Conservation (phyloP, 2,329 filamentous ascomycete genomes). For the Beauveria scarabaeidicola region DNA sequence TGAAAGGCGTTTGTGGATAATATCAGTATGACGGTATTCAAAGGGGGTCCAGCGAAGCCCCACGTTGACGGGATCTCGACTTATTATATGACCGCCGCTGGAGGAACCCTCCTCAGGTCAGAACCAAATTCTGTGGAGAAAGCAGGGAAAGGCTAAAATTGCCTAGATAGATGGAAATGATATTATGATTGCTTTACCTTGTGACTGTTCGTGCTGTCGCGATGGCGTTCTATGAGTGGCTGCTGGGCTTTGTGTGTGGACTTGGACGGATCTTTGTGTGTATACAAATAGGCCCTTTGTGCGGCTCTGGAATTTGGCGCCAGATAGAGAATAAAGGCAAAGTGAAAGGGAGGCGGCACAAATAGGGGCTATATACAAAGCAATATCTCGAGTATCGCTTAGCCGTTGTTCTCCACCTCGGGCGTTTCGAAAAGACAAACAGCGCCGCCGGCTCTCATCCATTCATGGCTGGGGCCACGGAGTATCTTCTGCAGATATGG, state of each 20-base stretch:
- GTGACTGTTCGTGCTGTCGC: neutral
- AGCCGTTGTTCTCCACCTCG: neutral
- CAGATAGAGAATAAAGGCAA: neutral
- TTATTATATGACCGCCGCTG: neutral
- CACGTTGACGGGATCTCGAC: constrained; percentile 6
- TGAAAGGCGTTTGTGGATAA: neutral
- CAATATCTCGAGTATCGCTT: neutral
- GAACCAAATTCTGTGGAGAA: neutral
- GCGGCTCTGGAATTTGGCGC: no score
- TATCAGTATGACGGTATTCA: neutral
- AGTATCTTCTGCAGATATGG: constrained; percentile 76
- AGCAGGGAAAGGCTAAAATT: no score
- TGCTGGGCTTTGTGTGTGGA: neutral
- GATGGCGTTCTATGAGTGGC: neutral
- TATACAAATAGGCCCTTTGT: no score
- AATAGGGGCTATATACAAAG: neutral
- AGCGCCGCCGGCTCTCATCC: neutral
- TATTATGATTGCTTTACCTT: neutral
- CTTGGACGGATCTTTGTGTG: neutral
- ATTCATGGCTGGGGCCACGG: constrained; percentile 26
- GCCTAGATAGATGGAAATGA: neutral
- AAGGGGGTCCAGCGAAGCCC: constrained; percentile 2
- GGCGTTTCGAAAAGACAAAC: neutral
- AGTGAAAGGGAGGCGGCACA: neutral
- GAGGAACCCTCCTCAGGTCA: neutral